Base-by-base conservation (phyloP, 306 rosid genomes). In the Cercis canadensis region DNA sequence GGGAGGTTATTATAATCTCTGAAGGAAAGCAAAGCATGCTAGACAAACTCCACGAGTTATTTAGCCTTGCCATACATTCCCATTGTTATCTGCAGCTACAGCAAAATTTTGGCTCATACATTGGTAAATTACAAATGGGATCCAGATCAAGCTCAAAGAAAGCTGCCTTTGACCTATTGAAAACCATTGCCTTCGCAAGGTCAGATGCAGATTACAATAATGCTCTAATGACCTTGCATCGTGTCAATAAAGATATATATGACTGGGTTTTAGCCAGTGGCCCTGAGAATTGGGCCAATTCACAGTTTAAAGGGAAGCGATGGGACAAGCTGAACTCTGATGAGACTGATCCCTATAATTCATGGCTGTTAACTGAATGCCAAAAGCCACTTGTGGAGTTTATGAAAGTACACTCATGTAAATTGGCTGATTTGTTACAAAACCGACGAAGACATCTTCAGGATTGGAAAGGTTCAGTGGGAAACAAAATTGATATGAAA, bases 361-460 rank as follows among this genome's bases (percentile, higher is more conserved):
- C 44, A 36, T 37, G 73, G 73, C 21, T 66, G 47, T 53, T 21
- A 10, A 53, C 18, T 3, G 60, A 67, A 21, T 39, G 62, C 49
- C 62, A 67, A 53, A 39, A 52, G 31, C 73, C 62, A 19, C 19
- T 53, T 18, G 8, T 67, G 18, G 52, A 67, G 37, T 67, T 53
- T 29, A 37, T 52, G 29, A 39, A 52, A 53, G 73, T 62, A 13
- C 62, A 67, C 15, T 24, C 33, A 14, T 40, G 49, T 62, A 67
- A 37, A 21, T 7, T 53, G 15, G 47, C 36, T 6, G 47, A 67
- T 16, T 36, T 51, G 47, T 32, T 51, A 1, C 62, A 12, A 34
- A 39, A 14, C 2, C 24, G 36, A 21, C 31, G 29, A 8, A 45
- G 29, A 43, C 39, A 53, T 68, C n/a, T 19, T 53, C 10, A 4